These are phyloP conservation scores for Aspergillus ustus DNA, from an alignment of 2,329 filamentous ascomycete species.

Conservation along the genomic window DNA sequence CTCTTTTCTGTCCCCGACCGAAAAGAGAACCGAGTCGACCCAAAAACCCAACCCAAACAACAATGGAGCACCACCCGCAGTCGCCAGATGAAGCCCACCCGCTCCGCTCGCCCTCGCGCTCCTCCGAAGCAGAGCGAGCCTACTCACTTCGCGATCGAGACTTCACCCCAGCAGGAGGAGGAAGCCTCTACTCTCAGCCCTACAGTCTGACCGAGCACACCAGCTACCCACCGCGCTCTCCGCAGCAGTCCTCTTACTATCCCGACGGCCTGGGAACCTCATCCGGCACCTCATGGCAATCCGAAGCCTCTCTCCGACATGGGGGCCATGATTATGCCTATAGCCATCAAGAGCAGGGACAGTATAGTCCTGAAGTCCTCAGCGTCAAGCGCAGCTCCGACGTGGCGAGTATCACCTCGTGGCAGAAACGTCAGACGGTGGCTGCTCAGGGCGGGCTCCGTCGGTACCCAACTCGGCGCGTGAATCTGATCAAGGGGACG, in stretches of 20 bases:
- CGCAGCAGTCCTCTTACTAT: not conserved
- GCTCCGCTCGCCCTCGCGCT: not conserved
- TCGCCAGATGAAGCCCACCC: not conserved
- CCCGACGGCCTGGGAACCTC: not conserved
- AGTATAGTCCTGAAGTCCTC: not conserved
- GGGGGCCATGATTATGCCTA: not conserved
- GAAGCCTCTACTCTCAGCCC: not conserved
- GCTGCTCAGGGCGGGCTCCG: slow-evolving; percentile 63
- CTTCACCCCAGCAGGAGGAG: not conserved
- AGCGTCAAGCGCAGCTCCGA: not conserved
- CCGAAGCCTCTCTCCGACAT: not conserved
- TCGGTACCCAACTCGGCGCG: slow-evolving; percentile 92
- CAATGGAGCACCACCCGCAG: not conserved
- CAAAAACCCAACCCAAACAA: not conserved
- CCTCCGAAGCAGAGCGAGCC: not conserved
- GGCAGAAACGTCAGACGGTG: slow-evolving; percentile 60
- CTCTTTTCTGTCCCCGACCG: not conserved
- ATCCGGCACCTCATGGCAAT: not conserved
- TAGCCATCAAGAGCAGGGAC: too few species aligned
- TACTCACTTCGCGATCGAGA: not conserved
- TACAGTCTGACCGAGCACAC: not conserved
- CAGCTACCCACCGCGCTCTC: not conserved
- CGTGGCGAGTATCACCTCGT: slow-evolving; percentile 1
- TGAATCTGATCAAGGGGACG: slow-evolving; percentile 97
- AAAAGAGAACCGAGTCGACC: not conserved